Evolutionary conservation across 805 yeast genomes (phyloP), one percentile per base, ranked within the genome.

Genomic region (Ogataea zsoltii): DNA sequence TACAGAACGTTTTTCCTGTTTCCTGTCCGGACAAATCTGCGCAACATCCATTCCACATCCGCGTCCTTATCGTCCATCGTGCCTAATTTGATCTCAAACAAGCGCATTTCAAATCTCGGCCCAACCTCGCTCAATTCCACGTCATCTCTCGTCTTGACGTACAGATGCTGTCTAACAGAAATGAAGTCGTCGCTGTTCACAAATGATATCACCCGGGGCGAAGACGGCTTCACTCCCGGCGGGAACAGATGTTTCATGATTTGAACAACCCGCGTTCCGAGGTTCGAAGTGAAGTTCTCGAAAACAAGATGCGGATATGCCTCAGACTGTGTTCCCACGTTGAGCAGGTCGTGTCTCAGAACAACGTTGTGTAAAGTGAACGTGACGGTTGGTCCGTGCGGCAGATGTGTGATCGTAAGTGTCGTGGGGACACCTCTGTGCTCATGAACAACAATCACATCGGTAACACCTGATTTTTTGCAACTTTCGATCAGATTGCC

Each of bases 351-450:
- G 66, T 94, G 99, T 66, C 98, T 83, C 46, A 94, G 72, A 19
- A 88, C 90, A 43, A 94, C 98, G 60, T 94, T 94, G 68, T 94
- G 98, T 46, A 94, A 71, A 10, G 97, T 88, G 74, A 94, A 94
- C 37, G 87, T 84, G 28, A 94, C 95, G 2, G 97, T 87, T 15
- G 99, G 99, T 0, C 99, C 99, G 63, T 94, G 96, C 3, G 99
- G 99, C 65, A 94, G 87, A 72, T 94, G 99, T 28, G 94, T 84
- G 21, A 94, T 71, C 1, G 98, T 92, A 48, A 94, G 60, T 1
- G 97, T 88, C 0, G 97, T 91, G 42, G 99, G 99, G 0, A 88
- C 92, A 79, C 99, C 99, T 68, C 99, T 78, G 68, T 94, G 99
- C 64, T 94, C 99, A 64, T 94, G 98, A 17, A 94, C 69, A 3